Evolutionary conservation across 2,329 filamentous ascomycete species (phyloP).

Genomic region (Dothidotthia symphoricarpi): DNA sequence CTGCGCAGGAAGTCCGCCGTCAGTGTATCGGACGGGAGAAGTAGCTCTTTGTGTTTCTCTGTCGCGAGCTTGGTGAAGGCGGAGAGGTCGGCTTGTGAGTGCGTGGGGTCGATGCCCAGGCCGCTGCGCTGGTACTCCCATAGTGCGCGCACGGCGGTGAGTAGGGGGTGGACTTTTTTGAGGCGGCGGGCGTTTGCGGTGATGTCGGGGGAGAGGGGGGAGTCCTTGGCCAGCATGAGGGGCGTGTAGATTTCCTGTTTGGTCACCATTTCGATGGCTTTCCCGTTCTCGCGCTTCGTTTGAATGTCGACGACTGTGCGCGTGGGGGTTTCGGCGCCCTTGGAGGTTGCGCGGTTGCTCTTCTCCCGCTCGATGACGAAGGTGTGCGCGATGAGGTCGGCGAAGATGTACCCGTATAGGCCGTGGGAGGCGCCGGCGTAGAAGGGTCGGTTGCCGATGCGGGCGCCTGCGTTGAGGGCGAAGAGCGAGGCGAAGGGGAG

Average conservation of each 20-base stretch:
- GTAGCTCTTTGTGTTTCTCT: conserved; percentile 69
- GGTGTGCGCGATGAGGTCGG: conserved; percentile 85
- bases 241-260: conserved; percentile 91
- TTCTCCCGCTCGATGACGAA: conserved; percentile 84
- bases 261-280: conserved; percentile 78
- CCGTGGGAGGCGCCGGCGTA: conserved; percentile 87
- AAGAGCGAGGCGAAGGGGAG: conserved; percentile 72
- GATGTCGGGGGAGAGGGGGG: conserved; percentile 67
- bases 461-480: conserved; percentile 81
- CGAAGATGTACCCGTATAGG: conserved; percentile 92
- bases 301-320: conserved; percentile 71
- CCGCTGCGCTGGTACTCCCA: conserved; percentile 75
- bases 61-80: conserved; percentile 75
- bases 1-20: conserved; percentile 66
- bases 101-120: conserved; percentile 45
- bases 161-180: conserved; percentile 73
- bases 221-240: conserved; percentile 79
- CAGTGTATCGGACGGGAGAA: conserved; percentile 48
- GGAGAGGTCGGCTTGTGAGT: conserved; percentile 58
- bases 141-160: conserved; percentile 82
- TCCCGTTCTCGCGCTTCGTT: conserved; percentile 61
- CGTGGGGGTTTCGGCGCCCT: conserved; percentile 71
- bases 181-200: conserved; percentile 66
- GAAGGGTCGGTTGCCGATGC: conserved; percentile 74
- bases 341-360: conserved; percentile 63